Percentiles rank a stretch among this genome's conserved stretches.
phyloP scores from a whole-genome alignment of 129 eudicot species.

The Heracleum sosnowskyi region DNA sequence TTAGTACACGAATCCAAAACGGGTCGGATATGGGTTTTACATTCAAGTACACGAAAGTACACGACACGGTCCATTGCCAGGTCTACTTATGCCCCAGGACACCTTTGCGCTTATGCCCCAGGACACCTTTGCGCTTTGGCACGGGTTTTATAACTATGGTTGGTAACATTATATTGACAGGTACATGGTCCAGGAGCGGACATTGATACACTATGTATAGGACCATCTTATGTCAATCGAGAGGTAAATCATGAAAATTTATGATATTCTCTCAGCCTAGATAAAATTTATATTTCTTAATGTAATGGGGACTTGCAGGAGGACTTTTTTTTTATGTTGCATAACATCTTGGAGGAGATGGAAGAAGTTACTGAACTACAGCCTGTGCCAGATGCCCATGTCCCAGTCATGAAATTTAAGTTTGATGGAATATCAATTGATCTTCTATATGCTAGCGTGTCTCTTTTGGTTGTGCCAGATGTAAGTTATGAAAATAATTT shows the following conservation, averaged over 20 bases:
- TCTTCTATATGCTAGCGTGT: constrained; percentile 87
- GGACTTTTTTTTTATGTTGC: constrained; percentile 71
- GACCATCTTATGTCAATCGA: constrained; percentile 83
- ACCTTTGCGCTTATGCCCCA: not conserved
- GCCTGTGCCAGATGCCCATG: constrained; percentile 95
- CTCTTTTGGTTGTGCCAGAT: constrained; percentile 84
- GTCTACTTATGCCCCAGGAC: too few relatives aligned
- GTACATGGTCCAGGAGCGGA: constrained; percentile 98
- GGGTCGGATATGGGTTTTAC: too few relatives aligned
- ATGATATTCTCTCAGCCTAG: not conserved
- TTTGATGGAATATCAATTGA: constrained; percentile 83
- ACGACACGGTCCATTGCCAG: too few relatives aligned
- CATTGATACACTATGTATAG: constrained; percentile 83
- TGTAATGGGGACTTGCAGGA: constrained; percentile 24
- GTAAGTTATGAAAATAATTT: constrained; percentile 32
- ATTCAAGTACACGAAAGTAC: too few relatives aligned
- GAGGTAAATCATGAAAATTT: constrained; percentile 42
- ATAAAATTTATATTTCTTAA: not conserved
- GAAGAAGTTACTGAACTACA: constrained; percentile 88
- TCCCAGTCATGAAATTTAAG: constrained; percentile 93
- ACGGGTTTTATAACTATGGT: not conserved
- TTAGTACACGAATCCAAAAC: too few relatives aligned
- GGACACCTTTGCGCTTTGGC: not conserved
- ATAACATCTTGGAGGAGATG: constrained; percentile 52
- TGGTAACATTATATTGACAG: constrained; percentile 25